Conservation (phyloP, 139 green algal species). For the Ulvella scutata region DNA sequence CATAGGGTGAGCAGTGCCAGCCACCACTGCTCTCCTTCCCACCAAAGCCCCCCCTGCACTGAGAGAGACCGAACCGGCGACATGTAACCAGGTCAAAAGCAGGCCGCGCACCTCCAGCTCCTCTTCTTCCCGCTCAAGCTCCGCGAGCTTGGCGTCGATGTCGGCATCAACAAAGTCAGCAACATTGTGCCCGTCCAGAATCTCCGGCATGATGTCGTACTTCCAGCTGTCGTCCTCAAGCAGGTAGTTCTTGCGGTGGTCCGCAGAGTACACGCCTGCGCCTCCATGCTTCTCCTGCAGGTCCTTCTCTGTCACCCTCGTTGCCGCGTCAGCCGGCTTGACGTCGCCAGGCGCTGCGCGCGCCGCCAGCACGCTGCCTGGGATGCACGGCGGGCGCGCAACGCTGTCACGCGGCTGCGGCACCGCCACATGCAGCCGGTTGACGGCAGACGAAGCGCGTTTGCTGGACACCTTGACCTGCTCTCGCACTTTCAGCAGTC, state of each 20-base stretch:
- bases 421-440: constrained; percentile 87
- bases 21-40: no score
- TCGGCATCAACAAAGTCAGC: constrained; percentile 94
- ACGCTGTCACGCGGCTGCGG: constrained; percentile 37
- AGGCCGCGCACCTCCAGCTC: constrained; percentile 18
- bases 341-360: constrained; percentile 17
- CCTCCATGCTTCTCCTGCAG: constrained; percentile 84
- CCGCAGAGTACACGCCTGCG: constrained; percentile 80
- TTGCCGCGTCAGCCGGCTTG: constrained; percentile 21
- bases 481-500: constrained; percentile 74
- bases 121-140: constrained; percentile 85
- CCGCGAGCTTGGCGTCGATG: constrained; percentile 84
- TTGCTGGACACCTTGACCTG: constrained; percentile 85
- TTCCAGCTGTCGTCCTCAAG: constrained; percentile 67
- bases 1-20: no score
- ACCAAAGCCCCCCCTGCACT: no score
- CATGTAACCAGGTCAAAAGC: no score
- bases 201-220: constrained; percentile 96
- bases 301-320: constrained; percentile 43
- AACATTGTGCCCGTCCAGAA: constrained; percentile 92
- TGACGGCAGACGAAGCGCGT: constrained; percentile 69
- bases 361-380: constrained; percentile 40
- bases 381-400: constrained; percentile 70
- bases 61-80: no score
- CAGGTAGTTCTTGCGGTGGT: constrained; percentile 77